These are phyloP conservation scores for Solanum gracilifrons DNA, from an alignment of 257 asterid species.

Conservation along the genomic window DNA sequence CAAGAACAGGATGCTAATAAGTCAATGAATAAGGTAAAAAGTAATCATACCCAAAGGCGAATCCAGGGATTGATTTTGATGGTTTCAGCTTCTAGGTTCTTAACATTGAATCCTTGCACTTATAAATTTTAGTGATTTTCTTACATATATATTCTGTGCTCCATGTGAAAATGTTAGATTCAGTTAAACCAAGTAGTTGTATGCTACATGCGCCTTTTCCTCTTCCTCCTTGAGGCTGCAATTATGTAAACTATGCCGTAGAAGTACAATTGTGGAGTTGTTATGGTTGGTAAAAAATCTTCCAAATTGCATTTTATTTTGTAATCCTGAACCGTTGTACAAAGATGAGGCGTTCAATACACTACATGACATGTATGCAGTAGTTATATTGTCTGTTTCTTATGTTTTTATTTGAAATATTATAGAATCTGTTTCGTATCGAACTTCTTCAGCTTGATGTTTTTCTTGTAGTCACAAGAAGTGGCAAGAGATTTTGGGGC, in stretches of 20 bases:
- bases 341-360: neutral
- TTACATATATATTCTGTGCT: neutral
- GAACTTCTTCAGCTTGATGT: neutral
- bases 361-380: neutral
- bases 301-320: neutral
- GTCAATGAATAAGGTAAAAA: neutral
- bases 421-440: neutral
- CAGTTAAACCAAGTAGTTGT: neutral
- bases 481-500: slow-evolving; percentile 89
- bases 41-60: neutral
- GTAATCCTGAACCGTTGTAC: neutral
- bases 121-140: neutral
- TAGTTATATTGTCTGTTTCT: neutral
- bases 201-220: neutral
- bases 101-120: neutral
- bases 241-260: neutral
- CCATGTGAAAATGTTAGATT: neutral
- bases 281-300: neutral
- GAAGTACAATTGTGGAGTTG: neutral
- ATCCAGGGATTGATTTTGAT: neutral
- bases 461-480: slow-evolving; percentile 55
- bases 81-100: neutral
- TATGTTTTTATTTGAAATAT: neutral
- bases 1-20: neutral
- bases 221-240: neutral